phyloP scores from a whole-genome alignment of 2,329 filamentous ascomycete species.

The Curvularia lunata region DNA sequence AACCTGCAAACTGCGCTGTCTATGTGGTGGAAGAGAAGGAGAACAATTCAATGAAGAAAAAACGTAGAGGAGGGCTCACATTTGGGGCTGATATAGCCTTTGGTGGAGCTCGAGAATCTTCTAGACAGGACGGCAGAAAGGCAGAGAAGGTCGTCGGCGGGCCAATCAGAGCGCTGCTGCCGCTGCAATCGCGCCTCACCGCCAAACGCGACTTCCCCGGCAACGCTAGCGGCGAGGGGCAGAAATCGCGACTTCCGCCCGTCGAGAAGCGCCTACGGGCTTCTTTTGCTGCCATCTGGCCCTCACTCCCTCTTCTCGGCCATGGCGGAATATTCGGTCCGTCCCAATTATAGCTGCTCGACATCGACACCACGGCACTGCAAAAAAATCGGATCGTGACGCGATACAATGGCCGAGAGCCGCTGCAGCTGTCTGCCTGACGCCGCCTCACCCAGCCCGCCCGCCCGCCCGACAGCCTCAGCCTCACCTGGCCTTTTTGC shows the following conservation, averaged over 20 bases:
- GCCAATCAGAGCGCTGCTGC: constrained; percentile 33
- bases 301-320: constrained; percentile 3
- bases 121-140: constrained; percentile 46
- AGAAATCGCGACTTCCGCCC: constrained; percentile 16
- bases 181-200: constrained; percentile 31
- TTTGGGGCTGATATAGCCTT: constrained; percentile 41
- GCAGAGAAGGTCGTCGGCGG: constrained; percentile 32
- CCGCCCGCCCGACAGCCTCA: background rate
- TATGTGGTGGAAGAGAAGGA: constrained; percentile 19
- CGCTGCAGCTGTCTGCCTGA: background rate
- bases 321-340: background rate
- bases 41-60: constrained; percentile 37
- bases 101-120: constrained; percentile 48
- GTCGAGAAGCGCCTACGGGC: constrained; percentile 3
- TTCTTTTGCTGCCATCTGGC: background rate
- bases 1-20: constrained; percentile 32
- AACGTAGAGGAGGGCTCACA: constrained; percentile 30
- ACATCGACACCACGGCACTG: background rate
- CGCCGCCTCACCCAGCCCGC: background rate
- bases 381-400: background rate
- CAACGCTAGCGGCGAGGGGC: constrained; percentile 26
- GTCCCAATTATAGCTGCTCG: background rate
- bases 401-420: background rate
- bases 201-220: constrained; percentile 28
- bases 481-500: background rate